Evolutionary conservation across 352 stramenopile species (phyloP).

Genomic region (Phytophthora tentaculata): DNA sequence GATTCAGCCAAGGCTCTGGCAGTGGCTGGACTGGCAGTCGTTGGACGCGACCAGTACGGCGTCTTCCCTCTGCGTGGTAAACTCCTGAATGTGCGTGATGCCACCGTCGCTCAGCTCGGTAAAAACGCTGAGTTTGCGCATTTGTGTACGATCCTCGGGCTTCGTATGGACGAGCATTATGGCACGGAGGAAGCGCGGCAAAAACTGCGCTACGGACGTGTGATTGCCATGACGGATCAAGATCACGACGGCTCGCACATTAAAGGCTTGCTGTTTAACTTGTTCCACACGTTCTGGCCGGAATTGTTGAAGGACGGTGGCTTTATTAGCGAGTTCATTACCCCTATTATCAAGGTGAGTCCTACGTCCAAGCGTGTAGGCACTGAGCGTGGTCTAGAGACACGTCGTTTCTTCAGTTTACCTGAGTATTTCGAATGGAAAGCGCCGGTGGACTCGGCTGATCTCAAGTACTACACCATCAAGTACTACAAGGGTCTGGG

Average conservation of each 20-base stretch:
- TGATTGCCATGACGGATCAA: conserved; percentile 99
- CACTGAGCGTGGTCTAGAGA: conserved; percentile 74
- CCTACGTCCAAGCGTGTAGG: conserved; percentile 50
- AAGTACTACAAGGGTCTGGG: conserved; percentile 99
- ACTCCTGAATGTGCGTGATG: conserved; percentile 91
- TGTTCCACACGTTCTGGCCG: conserved; percentile 99
- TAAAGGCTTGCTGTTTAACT: conserved; percentile 99
- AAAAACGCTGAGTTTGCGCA: conserved; percentile 97
- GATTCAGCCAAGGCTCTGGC: conserved; percentile 99
- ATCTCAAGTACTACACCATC: conserved; percentile 93
- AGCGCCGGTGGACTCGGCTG: conserved; percentile 47
- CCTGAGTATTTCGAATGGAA: conserved; percentile 98
- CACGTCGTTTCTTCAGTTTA: conserved; percentile 96
- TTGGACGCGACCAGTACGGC: conserved; percentile 98
- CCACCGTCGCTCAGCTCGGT: conserved; percentile 81
- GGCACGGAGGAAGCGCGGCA: conserved; percentile 88
- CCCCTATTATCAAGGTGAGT: conserved; percentile 98
- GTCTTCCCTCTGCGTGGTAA: conserved; percentile 99
- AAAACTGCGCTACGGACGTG: conserved; percentile 97
- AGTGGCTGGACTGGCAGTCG: conserved; percentile 97
- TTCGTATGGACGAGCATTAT: conserved; percentile 97
- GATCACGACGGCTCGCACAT: conserved; percentile 99
- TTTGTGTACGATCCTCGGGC: conserved; percentile 97
- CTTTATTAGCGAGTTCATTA: conserved; percentile 99
- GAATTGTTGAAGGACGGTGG: conserved; percentile 93